Conservation (phyloP, 106 monocot genomes). For the Cymbidium sinense region DNA sequence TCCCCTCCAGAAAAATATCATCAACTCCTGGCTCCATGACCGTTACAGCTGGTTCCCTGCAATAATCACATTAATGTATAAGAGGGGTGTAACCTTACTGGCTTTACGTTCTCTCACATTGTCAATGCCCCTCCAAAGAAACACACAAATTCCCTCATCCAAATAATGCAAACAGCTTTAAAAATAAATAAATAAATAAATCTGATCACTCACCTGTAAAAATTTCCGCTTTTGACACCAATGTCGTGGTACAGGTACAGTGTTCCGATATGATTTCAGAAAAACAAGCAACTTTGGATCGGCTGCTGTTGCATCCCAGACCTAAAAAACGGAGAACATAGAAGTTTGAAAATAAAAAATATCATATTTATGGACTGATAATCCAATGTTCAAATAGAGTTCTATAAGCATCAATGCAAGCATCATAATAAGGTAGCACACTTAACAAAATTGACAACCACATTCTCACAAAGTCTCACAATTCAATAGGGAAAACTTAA, state of each 20-base stretch:
- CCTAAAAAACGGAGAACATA: conserved; percentile 30
- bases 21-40: conserved; percentile 60
- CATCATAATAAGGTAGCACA: neutral
- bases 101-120: conserved; percentile 63
- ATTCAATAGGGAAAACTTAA: neutral
- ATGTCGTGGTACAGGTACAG: conserved; percentile 97
- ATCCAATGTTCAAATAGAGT: neutral
- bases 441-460: neutral
- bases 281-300: conserved; percentile 95
- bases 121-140: conserved; percentile 17
- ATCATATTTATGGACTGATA: neutral
- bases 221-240: conserved; percentile 99
- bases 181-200: conserved; percentile 9
- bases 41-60: conserved; percentile 79
- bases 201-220: conserved; percentile 62
- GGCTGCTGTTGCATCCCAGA: conserved; percentile 95
- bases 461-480: neutral
- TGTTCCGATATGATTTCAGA: conserved; percentile 90
- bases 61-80: conserved; percentile 91
- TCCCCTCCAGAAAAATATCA: conserved; percentile 48
- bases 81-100: conserved; percentile 75
- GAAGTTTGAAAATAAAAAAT: neutral
- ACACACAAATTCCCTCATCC: conserved; percentile 14
- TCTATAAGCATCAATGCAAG: neutral
- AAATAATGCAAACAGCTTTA: conserved; percentile 10